phyloP scores from a whole-genome alignment of 495 filamentous ascomycete genomes.

The Aspergillus homomorphus region DNA sequence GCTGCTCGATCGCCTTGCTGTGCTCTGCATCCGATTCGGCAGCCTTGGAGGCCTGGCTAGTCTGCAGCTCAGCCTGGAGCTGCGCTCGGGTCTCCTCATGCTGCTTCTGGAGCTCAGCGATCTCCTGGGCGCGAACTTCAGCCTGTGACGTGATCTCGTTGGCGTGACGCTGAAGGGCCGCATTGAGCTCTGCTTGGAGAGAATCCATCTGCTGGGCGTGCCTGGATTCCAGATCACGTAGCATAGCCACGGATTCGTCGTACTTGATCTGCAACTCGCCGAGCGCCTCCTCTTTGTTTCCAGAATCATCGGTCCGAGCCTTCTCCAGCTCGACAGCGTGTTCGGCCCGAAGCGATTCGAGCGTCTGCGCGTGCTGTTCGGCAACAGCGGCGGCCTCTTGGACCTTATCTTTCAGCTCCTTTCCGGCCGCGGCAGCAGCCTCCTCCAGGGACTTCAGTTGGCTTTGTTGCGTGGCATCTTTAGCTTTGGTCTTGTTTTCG shows the following conservation, averaged over 20 bases:
- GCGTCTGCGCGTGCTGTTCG: slow-evolving; percentile 31
- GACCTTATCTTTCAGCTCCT: slow-evolving; percentile 32
- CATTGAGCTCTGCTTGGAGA: slow-evolving; percentile 38
- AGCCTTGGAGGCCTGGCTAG: slow-evolving; percentile 28
- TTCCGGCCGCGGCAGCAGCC: slow-evolving; percentile 33
- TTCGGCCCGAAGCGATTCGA: slow-evolving; percentile 31
- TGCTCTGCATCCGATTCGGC: slow-evolving; percentile 43
- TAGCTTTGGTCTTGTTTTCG: slow-evolving; percentile 36
- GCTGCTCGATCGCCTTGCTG: slow-evolving; percentile 42
- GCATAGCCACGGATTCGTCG: slow-evolving; percentile 35
- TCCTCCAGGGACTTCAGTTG: slow-evolving; percentile 35
- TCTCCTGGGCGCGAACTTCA: slow-evolving; percentile 31
- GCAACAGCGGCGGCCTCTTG: slow-evolving; percentile 24
- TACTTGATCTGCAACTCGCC: slow-evolving; percentile 39
- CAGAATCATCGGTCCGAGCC: slow-evolving; percentile 27
- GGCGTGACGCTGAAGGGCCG: slow-evolving; percentile 31
- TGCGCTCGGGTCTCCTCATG: slow-evolving; percentile 34
- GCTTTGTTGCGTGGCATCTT: slow-evolving; percentile 34
- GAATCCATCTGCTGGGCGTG: slow-evolving; percentile 33
- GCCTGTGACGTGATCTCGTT: slow-evolving; percentile 31
- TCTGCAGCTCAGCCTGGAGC: slow-evolving; percentile 36
- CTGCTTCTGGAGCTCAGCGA: slow-evolving; percentile 35
- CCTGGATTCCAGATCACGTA: slow-evolving; percentile 33
- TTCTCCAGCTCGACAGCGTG: slow-evolving; percentile 36
- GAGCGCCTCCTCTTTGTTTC: slow-evolving; percentile 32